Evolutionary conservation across 371 early-diverging fungal genomes (phyloP).

Genomic region (Nematocida sp.): DNA sequence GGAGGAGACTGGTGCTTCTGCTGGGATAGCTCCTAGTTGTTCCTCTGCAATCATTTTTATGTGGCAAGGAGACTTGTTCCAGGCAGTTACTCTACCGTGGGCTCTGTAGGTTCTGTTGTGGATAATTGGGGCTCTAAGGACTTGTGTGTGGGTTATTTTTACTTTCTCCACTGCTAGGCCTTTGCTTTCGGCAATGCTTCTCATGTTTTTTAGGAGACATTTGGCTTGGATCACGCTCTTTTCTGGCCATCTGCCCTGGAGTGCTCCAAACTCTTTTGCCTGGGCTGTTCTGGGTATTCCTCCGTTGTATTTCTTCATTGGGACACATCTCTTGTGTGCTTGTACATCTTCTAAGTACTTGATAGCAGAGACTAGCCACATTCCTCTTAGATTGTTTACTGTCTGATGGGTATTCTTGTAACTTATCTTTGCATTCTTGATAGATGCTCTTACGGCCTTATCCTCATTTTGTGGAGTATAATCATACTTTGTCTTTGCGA

Average conservation of each 20-base stretch:
- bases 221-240: conserved; percentile 84
- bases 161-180: conserved; percentile 70
- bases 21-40: conserved; percentile 46
- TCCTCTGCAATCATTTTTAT: conserved; percentile 70
- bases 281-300: conserved; percentile 93
- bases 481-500: conserved; percentile 31
- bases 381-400: conserved; percentile 82
- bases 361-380: conserved; percentile 83
- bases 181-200: conserved; percentile 87
- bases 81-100: conserved; percentile 90
- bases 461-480: conserved; percentile 44
- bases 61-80: conserved; percentile 91
- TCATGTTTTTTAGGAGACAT: conserved; percentile 87
- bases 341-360: conserved; percentile 85
- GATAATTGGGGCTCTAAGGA: conserved; percentile 94
- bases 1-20: conserved; percentile 18
- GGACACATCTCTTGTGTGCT: conserved; percentile 89
- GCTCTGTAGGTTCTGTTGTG: conserved; percentile 94
- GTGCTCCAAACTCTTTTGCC: conserved; percentile 74
- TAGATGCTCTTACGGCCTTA: conserved; percentile 59
- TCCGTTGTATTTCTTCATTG: conserved; percentile 90
- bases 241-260: conserved; percentile 89
- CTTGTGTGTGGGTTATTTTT: conserved; percentile 83
- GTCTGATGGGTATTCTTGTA: conserved; percentile 95
- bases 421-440: conserved; percentile 60